A percentile compares a stretch with the other conserved stretches of the same genome.
These are phyloP conservation scores for Cadophora luteo-olivacea DNA, from an alignment of 2,329 filamentous ascomycete genomes.

Conservation along the genomic window DNA sequence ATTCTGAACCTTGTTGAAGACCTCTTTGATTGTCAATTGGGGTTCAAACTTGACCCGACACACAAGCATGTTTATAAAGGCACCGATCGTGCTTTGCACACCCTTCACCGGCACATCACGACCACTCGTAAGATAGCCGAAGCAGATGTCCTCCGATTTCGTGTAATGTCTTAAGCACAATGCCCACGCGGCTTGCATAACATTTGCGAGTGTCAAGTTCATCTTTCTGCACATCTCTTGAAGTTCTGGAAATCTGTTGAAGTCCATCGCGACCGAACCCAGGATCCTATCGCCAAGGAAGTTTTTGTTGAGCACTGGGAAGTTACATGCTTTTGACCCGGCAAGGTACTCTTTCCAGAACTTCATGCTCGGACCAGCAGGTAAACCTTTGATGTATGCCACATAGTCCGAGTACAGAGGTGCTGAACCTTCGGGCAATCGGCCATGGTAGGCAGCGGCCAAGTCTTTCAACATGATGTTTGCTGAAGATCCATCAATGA, in stretches of 20 bases:
- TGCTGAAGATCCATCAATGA: conserved; percentile 17
- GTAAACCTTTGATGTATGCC: background rate
- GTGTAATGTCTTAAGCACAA: background rate
- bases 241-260: background rate
- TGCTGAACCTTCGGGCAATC: background rate
- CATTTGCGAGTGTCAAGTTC: background rate
- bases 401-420: background rate
- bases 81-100: background rate
- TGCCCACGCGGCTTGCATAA: conserved; percentile 1
- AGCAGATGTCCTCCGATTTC: background rate
- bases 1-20: background rate
- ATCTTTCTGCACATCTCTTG: background rate
- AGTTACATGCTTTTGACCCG: background rate
- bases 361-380: background rate
- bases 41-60: background rate
- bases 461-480: conserved; percentile 15
- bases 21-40: background rate
- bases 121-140: background rate
- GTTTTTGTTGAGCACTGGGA: background rate
- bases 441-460: conserved; percentile 11
- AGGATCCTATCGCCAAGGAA: background rate
- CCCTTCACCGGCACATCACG: background rate
- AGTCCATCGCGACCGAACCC: background rate
- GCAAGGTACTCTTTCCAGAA: background rate
- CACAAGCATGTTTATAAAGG: background rate